Evolutionary conservation across 192 early-diverging fungal species (phyloP).

Genomic region (Backusella circina): DNA sequence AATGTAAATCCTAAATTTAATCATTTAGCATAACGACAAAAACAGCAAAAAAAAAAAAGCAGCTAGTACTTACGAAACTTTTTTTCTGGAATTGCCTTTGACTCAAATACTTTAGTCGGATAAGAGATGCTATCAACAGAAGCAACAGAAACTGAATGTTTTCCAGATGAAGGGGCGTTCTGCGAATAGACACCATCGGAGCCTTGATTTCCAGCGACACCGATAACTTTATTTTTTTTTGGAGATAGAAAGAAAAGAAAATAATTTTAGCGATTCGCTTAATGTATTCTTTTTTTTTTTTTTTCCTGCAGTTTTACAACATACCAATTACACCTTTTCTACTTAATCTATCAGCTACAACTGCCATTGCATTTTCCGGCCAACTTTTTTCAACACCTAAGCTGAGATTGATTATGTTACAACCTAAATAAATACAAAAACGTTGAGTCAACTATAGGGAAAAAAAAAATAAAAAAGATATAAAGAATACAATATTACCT

Average conservation of each 20-base stretch:
- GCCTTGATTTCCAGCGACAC: constrained; percentile 65
- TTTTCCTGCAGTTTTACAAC: neutral
- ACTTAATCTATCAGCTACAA: constrained; percentile 50
- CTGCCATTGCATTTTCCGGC: constrained; percentile 59
- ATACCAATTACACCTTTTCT: constrained; percentile 36
- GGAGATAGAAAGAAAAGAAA: neutral
- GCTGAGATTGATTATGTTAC: constrained; percentile 80
- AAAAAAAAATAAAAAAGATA: neutral
- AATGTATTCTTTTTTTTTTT: neutral
- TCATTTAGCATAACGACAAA: neutral
- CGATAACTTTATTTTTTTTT: constrained; percentile 37
- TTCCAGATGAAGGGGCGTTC: constrained; percentile 55
- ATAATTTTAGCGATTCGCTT: neutral
- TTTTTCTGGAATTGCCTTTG: constrained; percentile 6
- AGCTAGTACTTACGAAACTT: constrained; percentile 5
- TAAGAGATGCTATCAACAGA: constrained; percentile 42
- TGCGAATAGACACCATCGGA: constrained; percentile 53
- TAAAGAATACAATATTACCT: neutral
- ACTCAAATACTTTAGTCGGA: constrained; percentile 25
- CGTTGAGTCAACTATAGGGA: neutral
- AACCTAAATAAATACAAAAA: constrained; percentile 8
- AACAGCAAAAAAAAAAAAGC: neutral
- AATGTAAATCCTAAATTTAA: constrained; percentile 5
- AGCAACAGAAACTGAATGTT: constrained; percentile 55
- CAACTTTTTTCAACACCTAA: constrained; percentile 66